Base-by-base conservation (phyloP, 495 filamentous ascomycete genomes). In the Podospora fimiseda region DNA sequence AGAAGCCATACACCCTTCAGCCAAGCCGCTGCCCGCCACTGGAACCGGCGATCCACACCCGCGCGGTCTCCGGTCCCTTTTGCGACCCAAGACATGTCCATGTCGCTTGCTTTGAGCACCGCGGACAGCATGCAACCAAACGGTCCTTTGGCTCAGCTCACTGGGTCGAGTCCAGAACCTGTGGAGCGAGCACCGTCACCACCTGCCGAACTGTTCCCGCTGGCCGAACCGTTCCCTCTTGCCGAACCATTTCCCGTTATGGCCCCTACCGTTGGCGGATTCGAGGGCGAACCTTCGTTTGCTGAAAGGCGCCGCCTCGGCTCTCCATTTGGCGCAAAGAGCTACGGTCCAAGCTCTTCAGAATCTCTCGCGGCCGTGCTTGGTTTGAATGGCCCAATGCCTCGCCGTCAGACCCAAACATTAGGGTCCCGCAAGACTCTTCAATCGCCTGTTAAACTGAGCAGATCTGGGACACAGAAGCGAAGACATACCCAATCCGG, bases 51-150 rank as follows among this genome's bases (percentile, higher is more conserved):
- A 19, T 68, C 68, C 13, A 67, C 69, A 0, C 67, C 70, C 4
- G 64, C 59, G 16, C 67, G 56, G 18, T 67, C 64, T 5, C 51
- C 64, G 1, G 64, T 64, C 7, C 65, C 65, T 19, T 77, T 79
- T 21, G 77, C 83, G 2, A 89, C 86, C 9, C 84, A 87, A 40
- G 90, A 93, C 50, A 86, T 97, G 71, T 85, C 88, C 39, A 71
- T 95, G 36, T 96, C 93, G 33, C 80, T 98, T 33, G 79, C 83
- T 3, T 78, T 89, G 16, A 90, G 87, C 68, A 87, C 87, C 8
- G 79, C 90, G 13, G 78, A 85, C n/a, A 81, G 80, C 14, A 92
- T 92, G 88, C 81, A 86, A 48, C 82, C 80, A 1, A 75, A 80
- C 30, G 86, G 81, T 41, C 84, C 87, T 0, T 66, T 97, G 48